Evolutionary conservation across 192 early-diverging fungal species (phyloP).

Genomic region (Umbelopsis ramanniana): DNA sequence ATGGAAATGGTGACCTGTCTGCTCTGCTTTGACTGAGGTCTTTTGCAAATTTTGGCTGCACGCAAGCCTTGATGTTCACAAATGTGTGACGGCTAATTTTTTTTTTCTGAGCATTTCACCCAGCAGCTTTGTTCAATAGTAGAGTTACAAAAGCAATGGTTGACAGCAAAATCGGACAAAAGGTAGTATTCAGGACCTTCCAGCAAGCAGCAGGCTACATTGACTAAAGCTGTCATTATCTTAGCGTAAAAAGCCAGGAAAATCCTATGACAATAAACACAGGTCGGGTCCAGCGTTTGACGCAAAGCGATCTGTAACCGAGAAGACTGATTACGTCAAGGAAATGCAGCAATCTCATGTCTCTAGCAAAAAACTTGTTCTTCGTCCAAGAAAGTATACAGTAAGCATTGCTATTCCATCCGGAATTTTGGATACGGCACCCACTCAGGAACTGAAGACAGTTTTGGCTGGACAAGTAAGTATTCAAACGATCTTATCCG

Average conservation of each 20-base stretch:
- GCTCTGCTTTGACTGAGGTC: too few species aligned
- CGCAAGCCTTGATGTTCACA: neutral
- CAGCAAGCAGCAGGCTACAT: neutral
- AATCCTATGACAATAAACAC: slow-evolving; percentile 46
- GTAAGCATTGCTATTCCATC: slow-evolving; percentile 69
- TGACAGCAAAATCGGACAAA: slow-evolving; percentile 18
- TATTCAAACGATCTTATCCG: neutral
- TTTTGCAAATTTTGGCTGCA: too few species aligned
- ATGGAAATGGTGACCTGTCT: too few species aligned
- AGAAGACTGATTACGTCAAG: slow-evolving; percentile 20
- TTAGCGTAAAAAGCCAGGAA: slow-evolving; percentile 24
- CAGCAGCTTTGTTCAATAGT: neutral
- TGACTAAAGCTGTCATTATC: too few species aligned
- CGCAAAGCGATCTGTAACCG: slow-evolving; percentile 22
- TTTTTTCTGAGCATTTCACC: neutral
- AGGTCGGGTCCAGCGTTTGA: slow-evolving; percentile 50
- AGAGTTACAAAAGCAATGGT: slow-evolving; percentile 1
- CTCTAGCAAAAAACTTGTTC: neutral
- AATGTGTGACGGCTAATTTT: neutral
- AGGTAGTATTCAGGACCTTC: neutral
- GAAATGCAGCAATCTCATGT: slow-evolving; percentile 19
- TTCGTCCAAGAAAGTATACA: slow-evolving; percentile 53
- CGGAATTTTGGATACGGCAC: slow-evolving; percentile 65
- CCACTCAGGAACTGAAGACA: slow-evolving; percentile 67
- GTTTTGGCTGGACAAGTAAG: slow-evolving; percentile 71